Base-by-base conservation (phyloP, 2,329 filamentous ascomycete genomes). In the Ascochyta clinopodiicola region DNA sequence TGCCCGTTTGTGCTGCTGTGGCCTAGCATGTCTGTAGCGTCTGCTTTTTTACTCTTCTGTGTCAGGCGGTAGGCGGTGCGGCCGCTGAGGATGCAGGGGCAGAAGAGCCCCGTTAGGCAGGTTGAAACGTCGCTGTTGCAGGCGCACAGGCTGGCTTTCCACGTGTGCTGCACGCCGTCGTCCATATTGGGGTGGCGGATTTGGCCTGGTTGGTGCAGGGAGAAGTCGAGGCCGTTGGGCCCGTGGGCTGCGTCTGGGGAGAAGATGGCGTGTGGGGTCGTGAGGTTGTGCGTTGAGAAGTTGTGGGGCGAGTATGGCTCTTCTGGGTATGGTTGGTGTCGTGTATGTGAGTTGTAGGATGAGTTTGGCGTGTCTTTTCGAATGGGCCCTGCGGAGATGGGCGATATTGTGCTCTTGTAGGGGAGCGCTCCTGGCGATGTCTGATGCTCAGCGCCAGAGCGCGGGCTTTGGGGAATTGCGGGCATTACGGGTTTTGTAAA, bases 81-180 rank as follows among this genome's bases (percentile, higher is more conserved):
- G 5, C 77, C 76, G 58, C 79, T 78, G 7, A 80, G 53, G 3
- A 77, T 67, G 61, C 78, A 81, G 9, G 79, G 79, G 46, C 75
- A 72, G 58, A 75, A 78, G 6, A 75, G 63, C 1, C 77, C 78
- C 4, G 74, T 72, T 8, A 76, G 58, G 45, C 77, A 77, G 6
- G 75, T 77, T 0, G 63, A 61, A 0, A 67, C 43, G 63, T 80
- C 73, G 0, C 65, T 71, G 13, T 64, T 66, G 59, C 74, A 76
- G 17, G 68, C 59, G 53, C 71, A 76, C 2, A 77, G 63, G 1
- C 65, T 62, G 42, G 71, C 63, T 17, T 65, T 67, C 75, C 75
- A 78, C 17, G 62, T 44, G 13, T 63, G 64, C 2, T 58, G 57
- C 1, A 40, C 38, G 17, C 57, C 62, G 1, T 64, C 58, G 43